Conservation (phyloP, 352 stramenopile species). For the Blastocystis sp. region DNA sequence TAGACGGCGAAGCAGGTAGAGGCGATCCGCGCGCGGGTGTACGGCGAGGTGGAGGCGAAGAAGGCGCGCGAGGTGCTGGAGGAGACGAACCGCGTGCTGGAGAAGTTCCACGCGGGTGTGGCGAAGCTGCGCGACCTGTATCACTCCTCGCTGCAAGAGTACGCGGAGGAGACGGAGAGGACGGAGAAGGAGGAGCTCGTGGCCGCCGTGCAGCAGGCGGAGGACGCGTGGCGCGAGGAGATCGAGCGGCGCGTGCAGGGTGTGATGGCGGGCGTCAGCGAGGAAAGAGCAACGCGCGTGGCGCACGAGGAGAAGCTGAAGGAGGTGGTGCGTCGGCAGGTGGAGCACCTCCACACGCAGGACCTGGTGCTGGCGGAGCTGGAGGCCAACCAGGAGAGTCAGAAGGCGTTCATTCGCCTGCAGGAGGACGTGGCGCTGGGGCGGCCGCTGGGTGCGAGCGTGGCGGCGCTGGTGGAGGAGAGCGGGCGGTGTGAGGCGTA, state of each 20-base stretch:
- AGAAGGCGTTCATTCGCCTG: conserved; percentile 42
- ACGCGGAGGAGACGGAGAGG: background rate
- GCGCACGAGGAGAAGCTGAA: background rate
- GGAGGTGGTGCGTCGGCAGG: background rate
- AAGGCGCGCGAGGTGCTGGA: background rate
- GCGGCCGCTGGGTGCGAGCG: background rate
- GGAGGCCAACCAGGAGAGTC: conserved; percentile 37
- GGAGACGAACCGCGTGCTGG: background rate
- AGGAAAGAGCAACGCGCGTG: background rate
- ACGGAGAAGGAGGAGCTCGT: background rate
- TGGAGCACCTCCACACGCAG: background rate
- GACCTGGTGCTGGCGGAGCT: conserved; percentile 6
- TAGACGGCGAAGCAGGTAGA: background rate
- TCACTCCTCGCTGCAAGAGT: background rate
- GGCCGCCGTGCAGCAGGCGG: background rate
- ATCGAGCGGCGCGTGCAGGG: background rate
- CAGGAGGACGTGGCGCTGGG: conserved; percentile 22
- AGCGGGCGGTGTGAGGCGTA: background rate
- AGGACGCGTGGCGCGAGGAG: background rate
- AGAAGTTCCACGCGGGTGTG: background rate
- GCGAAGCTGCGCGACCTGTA: background rate
- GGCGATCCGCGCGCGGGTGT: background rate
- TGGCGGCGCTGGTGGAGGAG: background rate
- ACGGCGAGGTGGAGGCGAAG: background rate
- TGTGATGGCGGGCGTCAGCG: background rate